These are phyloP conservation scores for Leccinum subspadiceum DNA, from an alignment of 1,284 basidiomycete genomes.

Conservation along the genomic window DNA sequence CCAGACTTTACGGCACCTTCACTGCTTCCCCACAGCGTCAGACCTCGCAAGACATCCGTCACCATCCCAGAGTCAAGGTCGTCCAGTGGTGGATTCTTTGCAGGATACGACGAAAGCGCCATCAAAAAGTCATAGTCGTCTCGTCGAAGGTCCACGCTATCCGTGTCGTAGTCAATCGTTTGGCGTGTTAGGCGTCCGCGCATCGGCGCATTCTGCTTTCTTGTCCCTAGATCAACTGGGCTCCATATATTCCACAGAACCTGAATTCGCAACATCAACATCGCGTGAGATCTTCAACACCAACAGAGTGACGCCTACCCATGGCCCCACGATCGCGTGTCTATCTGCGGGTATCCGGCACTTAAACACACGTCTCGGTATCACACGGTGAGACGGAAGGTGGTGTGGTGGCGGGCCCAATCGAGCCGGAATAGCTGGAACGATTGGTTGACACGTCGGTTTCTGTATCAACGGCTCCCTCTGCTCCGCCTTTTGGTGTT, in stretches of 20 bases:
- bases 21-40: conserved; percentile 40
- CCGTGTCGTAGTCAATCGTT: conserved; percentile 11
- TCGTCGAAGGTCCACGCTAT: conserved; percentile 17
- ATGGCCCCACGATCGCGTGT: conserved; percentile 50
- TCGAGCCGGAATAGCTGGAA: conserved; percentile 31
- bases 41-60: conserved; percentile 42
- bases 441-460: conserved; percentile 35
- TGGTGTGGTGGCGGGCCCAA: conserved; percentile 34
- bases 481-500: conserved; percentile 32
- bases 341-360: conserved; percentile 45
- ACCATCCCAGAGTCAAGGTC: conserved; percentile 42
- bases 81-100: conserved; percentile 33
- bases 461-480: conserved; percentile 38
- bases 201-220: conserved; percentile 36
- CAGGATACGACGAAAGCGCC: conserved; percentile 38
- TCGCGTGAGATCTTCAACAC: conserved; percentile 6
- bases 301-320: conserved; percentile 41
- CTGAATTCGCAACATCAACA: conserved; percentile 28
- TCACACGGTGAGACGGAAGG: conserved; percentile 51
- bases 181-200: conserved; percentile 26
- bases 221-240: conserved; percentile 36
- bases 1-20: conserved; percentile 2
- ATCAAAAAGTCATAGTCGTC: conserved; percentile 49
- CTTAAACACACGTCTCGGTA: conserved; percentile 41
- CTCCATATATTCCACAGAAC: conserved; percentile 47